Evolutionary conservation across 139 green algal species (phyloP).

Genomic region (Astrephomene gubernaculifera): DNA sequence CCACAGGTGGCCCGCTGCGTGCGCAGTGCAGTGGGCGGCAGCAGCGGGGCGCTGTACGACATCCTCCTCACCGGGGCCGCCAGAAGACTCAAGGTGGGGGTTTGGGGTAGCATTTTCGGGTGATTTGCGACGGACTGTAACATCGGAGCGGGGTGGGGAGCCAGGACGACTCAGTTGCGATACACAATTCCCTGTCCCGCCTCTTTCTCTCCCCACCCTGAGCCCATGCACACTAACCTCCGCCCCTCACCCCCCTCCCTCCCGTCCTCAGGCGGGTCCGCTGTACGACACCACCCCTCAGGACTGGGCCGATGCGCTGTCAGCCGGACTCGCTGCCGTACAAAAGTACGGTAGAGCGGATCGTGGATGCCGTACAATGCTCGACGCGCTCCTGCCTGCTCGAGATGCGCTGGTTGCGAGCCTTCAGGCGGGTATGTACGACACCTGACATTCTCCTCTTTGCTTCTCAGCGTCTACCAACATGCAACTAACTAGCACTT

Average conservation of each 20-base stretch:
- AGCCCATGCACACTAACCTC: too few relatives aligned
- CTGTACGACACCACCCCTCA: neutral
- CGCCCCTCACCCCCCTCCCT: too few relatives aligned
- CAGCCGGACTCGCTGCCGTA: conserved; percentile 66
- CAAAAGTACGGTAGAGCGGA: conserved; percentile 77
- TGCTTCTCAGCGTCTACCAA: neutral
- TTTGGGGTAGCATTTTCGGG: too few relatives aligned
- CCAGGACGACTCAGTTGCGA: too few relatives aligned
- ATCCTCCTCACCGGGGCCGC: conserved; percentile 52
- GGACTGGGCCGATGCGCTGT: conserved; percentile 60
- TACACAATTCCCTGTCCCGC: too few relatives aligned
- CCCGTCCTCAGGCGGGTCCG: neutral
- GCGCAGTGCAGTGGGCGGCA: conserved; percentile 73
- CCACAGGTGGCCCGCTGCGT: conserved; percentile 54
- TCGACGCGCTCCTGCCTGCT: conserved; percentile 83
- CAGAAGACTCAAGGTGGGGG: conserved; percentile 18
- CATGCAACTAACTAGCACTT: too few relatives aligned
- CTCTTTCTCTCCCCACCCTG: too few relatives aligned
- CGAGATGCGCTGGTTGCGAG: conserved; percentile 39
- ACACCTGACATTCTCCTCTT: neutral
- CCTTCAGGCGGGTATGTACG: neutral
- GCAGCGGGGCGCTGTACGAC: conserved; percentile 77
- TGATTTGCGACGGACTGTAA: too few relatives aligned
- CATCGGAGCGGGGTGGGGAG: too few relatives aligned
- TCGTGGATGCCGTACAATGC: conserved; percentile 80